Conservation (phyloP, 2,329 filamentous ascomycete genomes). For the Hirsutella rhossiliensis region DNA sequence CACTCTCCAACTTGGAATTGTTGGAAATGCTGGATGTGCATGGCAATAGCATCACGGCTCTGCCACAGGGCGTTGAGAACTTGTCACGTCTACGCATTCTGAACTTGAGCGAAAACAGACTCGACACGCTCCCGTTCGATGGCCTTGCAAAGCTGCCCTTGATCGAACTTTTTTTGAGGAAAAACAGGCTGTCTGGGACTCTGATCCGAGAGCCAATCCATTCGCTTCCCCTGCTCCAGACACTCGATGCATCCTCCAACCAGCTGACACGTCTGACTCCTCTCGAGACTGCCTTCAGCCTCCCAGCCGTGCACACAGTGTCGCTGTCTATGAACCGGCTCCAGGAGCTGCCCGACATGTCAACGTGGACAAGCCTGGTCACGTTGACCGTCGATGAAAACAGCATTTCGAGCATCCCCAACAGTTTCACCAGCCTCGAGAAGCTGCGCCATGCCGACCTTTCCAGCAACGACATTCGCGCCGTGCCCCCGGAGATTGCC, state of each 20-base stretch:
- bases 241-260: slow-evolving; percentile 69
- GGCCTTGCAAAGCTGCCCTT: slow-evolving; percentile 56
- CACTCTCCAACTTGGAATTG: slow-evolving; percentile 50
- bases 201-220: slow-evolving; percentile 54
- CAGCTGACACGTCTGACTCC: slow-evolving; percentile 46
- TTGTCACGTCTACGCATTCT: slow-evolving; percentile 61
- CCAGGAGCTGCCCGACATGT: slow-evolving; percentile 57
- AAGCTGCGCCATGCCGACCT: slow-evolving; percentile 70
- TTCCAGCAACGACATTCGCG: slow-evolving; percentile 69
- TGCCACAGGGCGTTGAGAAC: slow-evolving; percentile 56
- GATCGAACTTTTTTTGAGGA: slow-evolving; percentile 60
- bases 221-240: slow-evolving; percentile 53
- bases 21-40: slow-evolving; percentile 76
- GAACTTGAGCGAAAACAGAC: slow-evolving; percentile 68
- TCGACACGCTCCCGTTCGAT: slow-evolving; percentile 60
- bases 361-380: slow-evolving; percentile 59
- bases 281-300: slow-evolving; percentile 31
- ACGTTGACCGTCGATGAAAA: slow-evolving; percentile 76
- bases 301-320: slow-evolving; percentile 64
- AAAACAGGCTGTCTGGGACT: slow-evolving; percentile 65
- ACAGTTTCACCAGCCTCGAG: slow-evolving; percentile 56
- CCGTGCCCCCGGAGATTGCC: slow-evolving; percentile 64
- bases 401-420: slow-evolving; percentile 60
- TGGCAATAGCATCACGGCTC: slow-evolving; percentile 60
- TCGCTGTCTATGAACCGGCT: slow-evolving; percentile 75